Evolutionary conservation across 2,329 filamentous ascomycete species (phyloP), one percentile per base, ranked within the genome.

Genomic region (Shiraia bambusicola): DNA sequence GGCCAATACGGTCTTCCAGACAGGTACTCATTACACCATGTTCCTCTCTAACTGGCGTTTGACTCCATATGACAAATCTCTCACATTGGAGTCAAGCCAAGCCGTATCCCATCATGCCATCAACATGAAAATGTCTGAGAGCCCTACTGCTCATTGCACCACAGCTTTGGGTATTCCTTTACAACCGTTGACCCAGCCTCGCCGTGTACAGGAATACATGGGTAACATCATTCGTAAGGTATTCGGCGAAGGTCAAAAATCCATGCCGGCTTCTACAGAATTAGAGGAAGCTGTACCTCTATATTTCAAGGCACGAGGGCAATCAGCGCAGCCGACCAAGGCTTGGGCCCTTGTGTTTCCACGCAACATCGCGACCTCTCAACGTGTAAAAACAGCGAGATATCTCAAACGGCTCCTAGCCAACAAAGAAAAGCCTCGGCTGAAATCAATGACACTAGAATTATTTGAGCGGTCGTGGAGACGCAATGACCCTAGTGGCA

Each of bases 171-270:
- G 66, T n/a, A 49, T 75, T 9, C 74, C 84, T 0, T 67, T 91
- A 3, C 65, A 83, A 9, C 80, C 85, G 1, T 64, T 91, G 26
- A 88, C 85, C 0, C 63, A 70, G 5, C 76, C 84, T 12, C 79
- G 86, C 13, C 72, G 69, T 33, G 82, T 93, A 26, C 70, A 76
- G 1, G 77, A 80, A 27, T 82, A 82, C 26, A 81, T 91, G 57
- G 88, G 88, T 3, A 94, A 94, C 66, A 92, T 94, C 40, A 73
- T 93, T 15, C 80, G 84, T 24, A 78, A 80, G 29, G 62, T 91
- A 8, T 72, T 79, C 12, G 69, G 77, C 13, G 54, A 53, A 10
- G 53, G 63, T 16, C 74, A 72, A 4, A 63, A 69, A 24, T 56
- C 67, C 1, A 70, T 76, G 0, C 82, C 85, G 10, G 87, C 87